Base-by-base conservation (phyloP, 1,284 basidiomycete genomes). In the Fomitopsis betulina region DNA sequence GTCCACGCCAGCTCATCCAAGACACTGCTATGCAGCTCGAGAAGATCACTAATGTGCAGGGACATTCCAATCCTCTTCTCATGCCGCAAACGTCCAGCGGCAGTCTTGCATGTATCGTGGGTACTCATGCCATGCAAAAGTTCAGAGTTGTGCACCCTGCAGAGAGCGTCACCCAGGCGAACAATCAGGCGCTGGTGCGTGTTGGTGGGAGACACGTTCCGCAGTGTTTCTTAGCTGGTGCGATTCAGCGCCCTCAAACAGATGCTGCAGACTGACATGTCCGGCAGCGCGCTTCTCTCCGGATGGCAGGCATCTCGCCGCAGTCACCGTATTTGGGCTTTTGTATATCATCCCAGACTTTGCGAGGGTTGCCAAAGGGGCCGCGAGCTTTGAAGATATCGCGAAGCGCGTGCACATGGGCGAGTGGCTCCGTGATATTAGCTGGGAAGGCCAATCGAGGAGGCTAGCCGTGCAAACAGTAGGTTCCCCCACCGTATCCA, bases 261-360 rank as follows among this genome's bases (percentile, higher is more conserved):
- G 1, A 35, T 6, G 25, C 37, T 21, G 19, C 25, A 35, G 27
- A 8, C 43, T 54, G n/a, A 53, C 5, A 37, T 17, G 15, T 37
- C 17, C 17, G 3, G 7, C 58, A 63, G 65, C 58, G 4, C 58
- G 59, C 2, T 63, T 69, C 55, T 67, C 65, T 17, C 65, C 66
- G 3, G 65, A 68, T 38, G 68, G 67, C 13, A 58, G 54, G 13
- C 65, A 67, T 45, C 17, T 69, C 32, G 60, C 65, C 19, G 61
- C 60, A 1, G 63, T 62, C 9, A 65, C 67, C 5, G 61, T 55
- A 15, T 65, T 62, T 38, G 65, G 67, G 6, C 54, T 66, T 23
- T 51, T 69, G 23, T 64, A 64, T 35, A 57, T 69, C 17, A 56
- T 66, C 2, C 56, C 63, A 25, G 62, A 69, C 55, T 64, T 68